Conservation (phyloP, 371 early-diverging fungal species). For the Rhizopus microsporus region DNA sequence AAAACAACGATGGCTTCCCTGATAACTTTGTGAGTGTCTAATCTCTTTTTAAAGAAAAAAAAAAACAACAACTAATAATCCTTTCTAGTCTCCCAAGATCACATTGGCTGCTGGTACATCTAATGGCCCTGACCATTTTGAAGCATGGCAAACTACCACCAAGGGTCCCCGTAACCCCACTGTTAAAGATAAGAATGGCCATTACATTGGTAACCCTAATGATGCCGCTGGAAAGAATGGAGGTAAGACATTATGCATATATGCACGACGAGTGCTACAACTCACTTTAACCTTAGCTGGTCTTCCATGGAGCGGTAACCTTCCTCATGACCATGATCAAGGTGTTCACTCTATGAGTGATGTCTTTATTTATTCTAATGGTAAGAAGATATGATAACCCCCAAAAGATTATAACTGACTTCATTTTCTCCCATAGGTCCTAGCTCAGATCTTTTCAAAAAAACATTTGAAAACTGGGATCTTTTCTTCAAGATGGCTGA, state of each 20-base stretch:
- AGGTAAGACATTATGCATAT: constrained; percentile 5
- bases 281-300: constrained; percentile 20
- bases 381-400: constrained; percentile 3
- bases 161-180: constrained; percentile 49
- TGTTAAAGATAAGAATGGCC: constrained; percentile 20
- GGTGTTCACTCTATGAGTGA: constrained; percentile 66
- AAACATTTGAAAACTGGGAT: constrained; percentile 62
- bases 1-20: constrained; percentile 70
- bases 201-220: constrained; percentile 37
- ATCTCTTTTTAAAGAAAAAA: neutral
- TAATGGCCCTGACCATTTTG: constrained; percentile 58
- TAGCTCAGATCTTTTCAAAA: constrained; percentile 55
- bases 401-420: neutral
- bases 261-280: neutral
- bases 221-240: constrained; percentile 43
- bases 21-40: constrained; percentile 45
- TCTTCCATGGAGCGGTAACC: constrained; percentile 40
- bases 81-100: constrained; percentile 47
- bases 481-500: constrained; percentile 61
- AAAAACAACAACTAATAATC: neutral
- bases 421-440: constrained; percentile 29
- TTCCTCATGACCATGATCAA: constrained; percentile 32
- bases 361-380: constrained; percentile 59
- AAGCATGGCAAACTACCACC: constrained; percentile 58
- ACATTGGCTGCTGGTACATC: constrained; percentile 66